A percentile compares a stretch with the other conserved stretches of the same genome.
Conservation (phyloP, 2,329 filamentous ascomycete species). For the Rutstroemia sp. region DNA sequence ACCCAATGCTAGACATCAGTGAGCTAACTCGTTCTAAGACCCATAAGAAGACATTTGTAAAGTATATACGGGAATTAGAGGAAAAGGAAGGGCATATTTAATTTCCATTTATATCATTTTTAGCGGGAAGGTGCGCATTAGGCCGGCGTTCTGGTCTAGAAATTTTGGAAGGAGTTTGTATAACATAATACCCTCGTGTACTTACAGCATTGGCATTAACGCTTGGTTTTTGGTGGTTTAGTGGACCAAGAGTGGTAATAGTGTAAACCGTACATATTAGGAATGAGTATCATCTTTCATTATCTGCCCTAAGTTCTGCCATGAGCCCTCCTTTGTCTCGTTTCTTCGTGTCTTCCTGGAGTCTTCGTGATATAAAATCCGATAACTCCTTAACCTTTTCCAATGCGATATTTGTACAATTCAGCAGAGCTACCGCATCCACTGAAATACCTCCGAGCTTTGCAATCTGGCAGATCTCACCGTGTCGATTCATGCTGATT, state of each 20-base stretch:
- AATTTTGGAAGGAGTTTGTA: slow-evolving; percentile 8
- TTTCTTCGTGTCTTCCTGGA: slow-evolving; percentile 71
- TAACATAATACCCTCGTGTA: slow-evolving; percentile 9
- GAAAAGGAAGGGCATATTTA: slow-evolving; percentile 32
- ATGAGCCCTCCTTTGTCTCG: slow-evolving; percentile 72
- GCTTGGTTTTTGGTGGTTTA: neutral
- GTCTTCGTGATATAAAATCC: slow-evolving; percentile 60
- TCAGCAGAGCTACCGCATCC: slow-evolving; percentile 70
- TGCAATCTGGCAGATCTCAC: slow-evolving; percentile 44
- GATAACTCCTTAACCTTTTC: slow-evolving; percentile 76
- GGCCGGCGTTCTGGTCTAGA: slow-evolving; percentile 8
- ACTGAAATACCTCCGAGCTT: slow-evolving; percentile 82
- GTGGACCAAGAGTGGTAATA: slow-evolving; percentile 1
- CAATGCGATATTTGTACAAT: slow-evolving; percentile 67
- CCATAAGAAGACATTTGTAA: slow-evolving; percentile 96
- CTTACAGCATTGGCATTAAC: slow-evolving; percentile 7
- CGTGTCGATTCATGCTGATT: slow-evolving; percentile 48
- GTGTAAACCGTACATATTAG: slow-evolving; percentile 12
- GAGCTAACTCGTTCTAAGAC: slow-evolving; percentile 39
- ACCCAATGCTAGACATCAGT: neutral
- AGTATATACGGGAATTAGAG: slow-evolving; percentile 82
- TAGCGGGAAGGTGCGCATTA: slow-evolving; percentile 3
- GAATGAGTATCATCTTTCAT: slow-evolving; percentile 50
- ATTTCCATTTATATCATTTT: slow-evolving; percentile 1
- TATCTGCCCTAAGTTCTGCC: slow-evolving; percentile 74